Evolutionary conservation across 192 early-diverging fungal species (phyloP).

Genomic region (Gonapodya prolifera): DNA sequence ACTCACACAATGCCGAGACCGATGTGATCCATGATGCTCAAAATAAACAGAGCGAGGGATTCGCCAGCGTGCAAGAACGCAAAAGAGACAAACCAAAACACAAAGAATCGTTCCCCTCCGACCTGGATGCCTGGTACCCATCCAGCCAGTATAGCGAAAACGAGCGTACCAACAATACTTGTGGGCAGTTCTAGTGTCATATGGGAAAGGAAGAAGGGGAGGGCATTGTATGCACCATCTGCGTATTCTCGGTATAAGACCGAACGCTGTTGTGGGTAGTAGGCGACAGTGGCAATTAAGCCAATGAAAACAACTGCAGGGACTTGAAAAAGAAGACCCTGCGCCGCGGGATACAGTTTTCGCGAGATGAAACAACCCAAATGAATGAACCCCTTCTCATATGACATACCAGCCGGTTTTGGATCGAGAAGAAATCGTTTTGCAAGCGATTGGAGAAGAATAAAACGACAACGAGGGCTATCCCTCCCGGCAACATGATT

Average conservation of each 20-base stretch:
- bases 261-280: not conserved
- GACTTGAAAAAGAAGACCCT: not conserved
- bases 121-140: not conserved
- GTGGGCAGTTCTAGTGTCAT: not conserved
- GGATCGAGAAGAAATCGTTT: not conserved
- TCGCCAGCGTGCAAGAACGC: not conserved
- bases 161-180: not conserved
- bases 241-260: not conserved
- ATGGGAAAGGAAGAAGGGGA: not conserved
- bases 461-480: not conserved
- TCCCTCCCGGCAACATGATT: not conserved
- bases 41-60: not conserved
- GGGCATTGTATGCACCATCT: not conserved
- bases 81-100: not conserved
- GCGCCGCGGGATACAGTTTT: not conserved
- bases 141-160: not conserved
- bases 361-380: not conserved
- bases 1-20: not conserved
- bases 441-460: not conserved
- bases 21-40: not conserved
- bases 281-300: not conserved
- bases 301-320: conserved; percentile 1
- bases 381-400: not conserved
- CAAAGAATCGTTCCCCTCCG: not conserved
- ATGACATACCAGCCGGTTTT: not conserved